These are phyloP conservation scores for Pistacia integerrima DNA, from an alignment of 345 rosid species.

Conservation along the genomic window DNA sequence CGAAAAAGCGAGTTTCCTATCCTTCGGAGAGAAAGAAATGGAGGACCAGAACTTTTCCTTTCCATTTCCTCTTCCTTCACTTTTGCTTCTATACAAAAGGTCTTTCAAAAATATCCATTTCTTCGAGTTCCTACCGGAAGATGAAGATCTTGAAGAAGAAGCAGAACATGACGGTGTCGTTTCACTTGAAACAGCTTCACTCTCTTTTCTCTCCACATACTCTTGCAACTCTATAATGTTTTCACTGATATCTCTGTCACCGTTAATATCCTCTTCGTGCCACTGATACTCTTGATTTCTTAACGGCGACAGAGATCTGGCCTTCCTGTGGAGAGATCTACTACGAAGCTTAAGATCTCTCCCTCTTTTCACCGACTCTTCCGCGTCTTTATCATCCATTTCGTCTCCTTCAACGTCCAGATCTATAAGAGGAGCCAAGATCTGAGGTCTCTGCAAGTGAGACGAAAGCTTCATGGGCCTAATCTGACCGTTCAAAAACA, in stretches of 20 bases:
- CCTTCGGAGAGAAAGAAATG: slow-evolving; percentile 16
- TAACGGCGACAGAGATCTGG: slow-evolving; percentile 46
- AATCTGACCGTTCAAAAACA: slow-evolving; percentile 51
- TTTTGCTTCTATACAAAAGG: slow-evolving; percentile 27
- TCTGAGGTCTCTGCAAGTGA: slow-evolving; percentile 33
- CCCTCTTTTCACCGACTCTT: slow-evolving; percentile 22
- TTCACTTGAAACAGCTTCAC: slow-evolving; percentile 13
- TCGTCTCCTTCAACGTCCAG: slow-evolving; percentile 20
- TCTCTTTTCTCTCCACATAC: not conserved
- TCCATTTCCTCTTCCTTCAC: slow-evolving; percentile 22
- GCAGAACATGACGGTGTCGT: slow-evolving; percentile 30
- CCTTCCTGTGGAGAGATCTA: slow-evolving; percentile 30
- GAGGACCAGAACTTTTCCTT: slow-evolving; percentile 20
- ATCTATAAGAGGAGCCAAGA: slow-evolving; percentile 27
- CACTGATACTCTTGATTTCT: slow-evolving; percentile 28
- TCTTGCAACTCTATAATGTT: slow-evolving; percentile 2
- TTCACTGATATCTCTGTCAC: slow-evolving; percentile 15
- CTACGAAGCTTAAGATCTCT: slow-evolving; percentile 34
- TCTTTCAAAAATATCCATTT: slow-evolving; percentile 42
- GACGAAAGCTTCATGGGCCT: slow-evolving; percentile 44
- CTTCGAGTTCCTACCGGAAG: slow-evolving; percentile 39
- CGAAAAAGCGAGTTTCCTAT: slow-evolving; percentile 1
- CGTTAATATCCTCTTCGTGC: slow-evolving; percentile 20
- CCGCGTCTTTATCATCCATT: not conserved
- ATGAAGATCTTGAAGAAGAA: slow-evolving; percentile 40